A percentile compares a stretch with the other conserved stretches of the same genome.
These are phyloP conservation scores for Paralagenidium karlingii DNA, from an alignment of 352 stramenopile species.

Conservation along the genomic window DNA sequence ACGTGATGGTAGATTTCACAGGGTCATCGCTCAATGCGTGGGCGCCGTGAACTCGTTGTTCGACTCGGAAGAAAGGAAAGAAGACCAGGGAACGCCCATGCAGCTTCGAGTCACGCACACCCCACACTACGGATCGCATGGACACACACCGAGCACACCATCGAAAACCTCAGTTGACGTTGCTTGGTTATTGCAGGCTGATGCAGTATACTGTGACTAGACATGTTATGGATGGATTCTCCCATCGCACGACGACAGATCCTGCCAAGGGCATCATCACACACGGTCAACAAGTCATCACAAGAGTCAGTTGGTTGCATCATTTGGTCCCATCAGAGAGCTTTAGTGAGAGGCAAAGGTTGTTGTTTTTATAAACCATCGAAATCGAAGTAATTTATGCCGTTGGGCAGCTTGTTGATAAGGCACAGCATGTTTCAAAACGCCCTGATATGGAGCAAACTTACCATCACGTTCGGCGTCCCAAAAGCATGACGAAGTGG, in stretches of 20 bases:
- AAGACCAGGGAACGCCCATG: no score
- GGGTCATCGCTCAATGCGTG: no score
- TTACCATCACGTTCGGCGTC: conserved; percentile 71
- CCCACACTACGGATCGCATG: no score
- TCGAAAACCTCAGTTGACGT: no score
- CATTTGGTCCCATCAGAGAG: no score
- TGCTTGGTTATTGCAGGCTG: conserved; percentile 54
- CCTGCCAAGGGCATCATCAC: conserved; percentile 10
- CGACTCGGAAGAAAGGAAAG: no score
- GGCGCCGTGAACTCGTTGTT: no score
- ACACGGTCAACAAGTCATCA: conserved; percentile 54
- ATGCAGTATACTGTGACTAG: conserved; percentile 61
- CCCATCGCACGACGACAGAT: conserved; percentile 26
- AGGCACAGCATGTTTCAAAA: neutral
- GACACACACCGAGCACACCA: neutral
- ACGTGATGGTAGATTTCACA: no score
- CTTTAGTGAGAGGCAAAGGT: neutral
- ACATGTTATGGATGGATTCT: conserved; percentile 62
- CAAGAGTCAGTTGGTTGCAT: no score
- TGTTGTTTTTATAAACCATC: neutral
- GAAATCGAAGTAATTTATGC: conserved; percentile 1
- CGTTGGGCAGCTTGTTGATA: conserved; percentile 4
- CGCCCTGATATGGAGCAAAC: conserved; percentile 3
- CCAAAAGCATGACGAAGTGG: conserved; percentile 82
- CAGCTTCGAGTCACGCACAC: no score